Base-by-base conservation (phyloP, 495 filamentous ascomycete species). In the Xylaria flabelliformis region DNA sequence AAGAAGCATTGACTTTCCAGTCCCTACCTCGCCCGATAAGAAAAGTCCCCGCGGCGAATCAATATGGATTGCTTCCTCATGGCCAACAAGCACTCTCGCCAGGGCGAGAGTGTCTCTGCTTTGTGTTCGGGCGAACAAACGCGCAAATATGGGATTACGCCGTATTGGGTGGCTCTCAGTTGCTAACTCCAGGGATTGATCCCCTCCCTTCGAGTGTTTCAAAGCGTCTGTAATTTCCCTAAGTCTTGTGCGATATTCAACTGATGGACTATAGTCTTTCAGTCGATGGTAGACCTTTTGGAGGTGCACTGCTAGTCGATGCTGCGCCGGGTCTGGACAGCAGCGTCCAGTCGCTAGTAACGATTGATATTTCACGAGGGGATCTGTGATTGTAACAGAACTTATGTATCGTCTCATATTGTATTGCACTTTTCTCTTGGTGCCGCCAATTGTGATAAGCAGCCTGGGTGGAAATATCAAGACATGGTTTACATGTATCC, bases 1-100 rank as follows among this genome's bases (percentile, higher is more conserved):
- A 0, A 91, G 82, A 4, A 94, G 84, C 87, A 94, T 91, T 10
- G 84, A 88, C 77, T 92, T 93, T 5, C 91, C 90, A 0, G 89
- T 91, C 12, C 91, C 91, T 7, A 94, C 91, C 71, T 92, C 90
- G 1, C 91, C 90, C 36, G 91, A 90, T 4, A 93, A 82, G 58
- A 92, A 86, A 12, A 94, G 79, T 0, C 91, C 91, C 73, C 85
- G 86, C 0, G 91, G 91, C 0, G 88, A 89, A 68, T 90, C 80
- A 34, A 92, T 78, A 10, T 86, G 77, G 34, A 92, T 76, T 13
- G 91, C 91, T 5, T 87, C 86, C 76, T 93, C 87, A 73, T 92
- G 83, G 63, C 79, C 85, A 2, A 89, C 90, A 5, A 93, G 77
- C 17, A 88, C 82, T 56, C 84, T 81, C 3, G 87, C 89, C 34